phyloP scores from a whole-genome alignment of 148 eudicot species.

The Rhododendron ovatum region DNA sequence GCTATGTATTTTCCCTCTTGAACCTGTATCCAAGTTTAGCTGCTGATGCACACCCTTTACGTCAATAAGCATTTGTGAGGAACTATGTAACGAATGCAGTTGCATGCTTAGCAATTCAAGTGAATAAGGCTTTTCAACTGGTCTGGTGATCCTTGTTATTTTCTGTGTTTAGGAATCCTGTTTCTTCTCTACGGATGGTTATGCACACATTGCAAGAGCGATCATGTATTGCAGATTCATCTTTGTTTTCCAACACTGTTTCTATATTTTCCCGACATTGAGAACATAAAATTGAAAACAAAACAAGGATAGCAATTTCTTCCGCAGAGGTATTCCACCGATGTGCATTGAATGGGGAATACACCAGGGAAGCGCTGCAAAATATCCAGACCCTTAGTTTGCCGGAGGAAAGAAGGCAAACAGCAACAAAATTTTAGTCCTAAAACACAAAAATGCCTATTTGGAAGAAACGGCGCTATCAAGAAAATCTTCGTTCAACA shows the following conservation, averaged over 20 bases:
- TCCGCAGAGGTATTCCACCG: not conserved
- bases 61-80: conserved; percentile 1
- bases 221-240: not conserved
- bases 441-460: not conserved
- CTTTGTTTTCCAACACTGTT: not conserved
- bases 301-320: not conserved
- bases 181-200: not conserved
- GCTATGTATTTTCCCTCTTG: not conserved
- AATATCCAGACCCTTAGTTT: not conserved
- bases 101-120: not conserved
- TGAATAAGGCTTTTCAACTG: too few relatives aligned
- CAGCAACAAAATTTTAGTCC: not conserved
- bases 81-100: not conserved
- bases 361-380: not conserved
- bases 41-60: not conserved
- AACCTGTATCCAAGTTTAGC: not conserved
- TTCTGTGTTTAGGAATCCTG: not conserved
- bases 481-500: not conserved
- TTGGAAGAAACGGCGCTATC: not conserved
- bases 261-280: not conserved
- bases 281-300: not conserved
- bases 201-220: not conserved
- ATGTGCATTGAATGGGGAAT: not conserved
- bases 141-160: not conserved
- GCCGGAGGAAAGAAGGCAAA: not conserved